Percentiles rank a stretch among this genome's conserved stretches.
Evolutionary conservation across 2,329 filamentous ascomycete genomes (phyloP).

Genomic region (Pseudodiploospora longispora): DNA sequence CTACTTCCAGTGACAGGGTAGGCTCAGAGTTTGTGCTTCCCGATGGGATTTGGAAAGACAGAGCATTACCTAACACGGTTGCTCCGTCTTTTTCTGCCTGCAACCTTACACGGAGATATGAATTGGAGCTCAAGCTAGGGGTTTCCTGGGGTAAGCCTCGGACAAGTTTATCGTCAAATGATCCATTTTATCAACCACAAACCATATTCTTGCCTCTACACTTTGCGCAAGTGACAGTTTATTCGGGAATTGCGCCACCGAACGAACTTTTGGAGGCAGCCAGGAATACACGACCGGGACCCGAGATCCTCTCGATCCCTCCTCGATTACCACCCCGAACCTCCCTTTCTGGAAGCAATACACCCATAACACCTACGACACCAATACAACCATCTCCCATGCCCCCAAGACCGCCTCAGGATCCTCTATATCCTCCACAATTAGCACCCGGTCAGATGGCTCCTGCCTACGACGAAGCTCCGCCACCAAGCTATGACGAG

Average conservation of each 20-base stretch:
- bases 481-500: conserved; percentile 93
- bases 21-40: conserved; percentile 65
- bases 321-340: conserved; percentile 28
- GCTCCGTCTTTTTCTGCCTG: conserved; percentile 83
- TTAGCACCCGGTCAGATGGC: conserved; percentile 35
- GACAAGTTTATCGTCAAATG: conserved; percentile 16
- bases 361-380: conserved; percentile 11
- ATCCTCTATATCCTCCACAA: conserved; percentile 53
- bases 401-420: conserved; percentile 26
- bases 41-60: conserved; percentile 61
- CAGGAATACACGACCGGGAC: conserved; percentile 29
- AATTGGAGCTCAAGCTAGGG: conserved; percentile 74
- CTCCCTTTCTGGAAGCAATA: conserved; percentile 17
- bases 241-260: conserved; percentile 80
- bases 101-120: conserved; percentile 75
- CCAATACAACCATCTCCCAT: conserved; percentile 13
- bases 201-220: conserved; percentile 70
- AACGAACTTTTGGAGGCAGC: conserved; percentile 61
- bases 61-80: conserved; percentile 73
- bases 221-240: conserved; percentile 68
- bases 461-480: conserved; percentile 61
- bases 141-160: conserved; percentile 61
- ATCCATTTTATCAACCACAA: conserved; percentile 43
- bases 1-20: conserved; percentile 42
- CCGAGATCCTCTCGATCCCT: conserved; percentile 22